Evolutionary conservation across 208 protist species (phyloP), one percentile per base, ranked within the genome.

Genomic region (Leishmania amazonensis): DNA sequence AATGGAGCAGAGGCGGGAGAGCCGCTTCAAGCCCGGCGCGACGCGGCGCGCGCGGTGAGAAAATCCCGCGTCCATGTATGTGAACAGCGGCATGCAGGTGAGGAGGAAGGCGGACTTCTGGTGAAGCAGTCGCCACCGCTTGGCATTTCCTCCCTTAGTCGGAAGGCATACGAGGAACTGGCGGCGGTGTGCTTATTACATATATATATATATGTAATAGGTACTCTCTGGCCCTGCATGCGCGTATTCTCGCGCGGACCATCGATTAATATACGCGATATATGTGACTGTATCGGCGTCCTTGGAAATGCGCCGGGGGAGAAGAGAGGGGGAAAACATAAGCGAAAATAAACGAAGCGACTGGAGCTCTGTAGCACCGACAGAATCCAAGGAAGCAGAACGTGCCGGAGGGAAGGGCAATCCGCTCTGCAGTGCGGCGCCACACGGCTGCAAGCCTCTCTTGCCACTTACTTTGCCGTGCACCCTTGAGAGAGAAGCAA

Each of bases 1-100:
- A 80, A 80, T 98, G 67, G 74, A 90, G 49, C 91, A 96, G 79
- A 85, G 81, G 64, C 82, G 83, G 3, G 87, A 96, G 38, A 94
- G 89, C n/a, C 92, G 89, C 51, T 98, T 95, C 76, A 96, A 96
- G 81, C 85, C 89, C 53, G 89, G 85, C 57, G 81, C 78, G 38
- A 60, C 83, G 11, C 93, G 95, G 49, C 91, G 95, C 15, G 76
- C 89, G 0, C 87, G 91, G 0, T 78, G 35, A 64, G 15, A 2
- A 42, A 38, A 58, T 5, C 9, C 15, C 57, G 24, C 24, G 24
- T 62, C 57, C 8, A 31, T 42, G 45, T 42, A 28, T 24, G 24
- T 31, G 5, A 31, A 2, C 17, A 13, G 57, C 57, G 13, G 24
- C 24, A 62, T 9, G 28, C 9, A 31, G 57, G 24, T 5, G 57